A percentile compares a stretch with the other conserved stretches of the same genome.
phyloP scores from a whole-genome alignment of 2,329 filamentous ascomycete species.

The Thielaviopsis populi region DNA sequence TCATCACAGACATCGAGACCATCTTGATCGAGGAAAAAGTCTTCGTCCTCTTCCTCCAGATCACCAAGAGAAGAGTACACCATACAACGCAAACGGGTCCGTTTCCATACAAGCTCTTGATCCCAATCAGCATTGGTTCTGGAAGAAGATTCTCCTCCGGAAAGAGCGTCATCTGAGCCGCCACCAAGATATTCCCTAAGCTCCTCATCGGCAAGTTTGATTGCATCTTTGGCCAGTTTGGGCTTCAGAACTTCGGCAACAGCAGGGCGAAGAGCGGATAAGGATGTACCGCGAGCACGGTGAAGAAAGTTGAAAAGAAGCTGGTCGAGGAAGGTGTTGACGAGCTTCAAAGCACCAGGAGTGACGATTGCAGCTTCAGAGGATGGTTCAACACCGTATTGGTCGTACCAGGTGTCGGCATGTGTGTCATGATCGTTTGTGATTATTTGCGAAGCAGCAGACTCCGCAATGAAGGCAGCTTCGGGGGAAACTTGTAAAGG shows the following conservation, averaged over 20 bases:
- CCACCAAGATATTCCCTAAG: slow-evolving; percentile 74
- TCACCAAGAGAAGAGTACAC: slow-evolving; percentile 94
- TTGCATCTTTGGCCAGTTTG: slow-evolving; percentile 71
- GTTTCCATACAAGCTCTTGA: slow-evolving; percentile 85
- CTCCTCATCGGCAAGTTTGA: slow-evolving; percentile 72
- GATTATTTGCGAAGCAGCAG: slow-evolving; percentile 81
- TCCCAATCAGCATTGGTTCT: slow-evolving; percentile 54
- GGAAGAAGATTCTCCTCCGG: slow-evolving; percentile 36
- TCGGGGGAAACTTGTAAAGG: slow-evolving; percentile 56
- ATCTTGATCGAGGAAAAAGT: slow-evolving; percentile 70
- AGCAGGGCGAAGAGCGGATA: slow-evolving; percentile 62
- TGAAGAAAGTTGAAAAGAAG: slow-evolving; percentile 83
- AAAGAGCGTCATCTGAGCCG: slow-evolving; percentile 57
- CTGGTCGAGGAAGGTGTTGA: slow-evolving; percentile 90
- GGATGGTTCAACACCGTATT: slow-evolving; percentile 49
- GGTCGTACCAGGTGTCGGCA: slow-evolving; percentile 52
- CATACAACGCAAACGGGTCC: slow-evolving; percentile 87
- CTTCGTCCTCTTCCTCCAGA: slow-evolving; percentile 95
- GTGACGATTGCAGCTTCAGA: slow-evolving; percentile 60
- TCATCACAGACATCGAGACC: slow-evolving; percentile 48
- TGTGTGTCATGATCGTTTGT: slow-evolving; percentile 73
- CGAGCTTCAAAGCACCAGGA: slow-evolving; percentile 53
- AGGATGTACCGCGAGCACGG: slow-evolving; percentile 59
- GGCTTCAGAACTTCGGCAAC: slow-evolving; percentile 78
- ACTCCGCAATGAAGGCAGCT: slow-evolving; percentile 73